Percentiles rank a stretch among this genome's conserved stretches.
Conservation (phyloP, 306 rosid genomes). For the Cucurbita pepo region DNA sequence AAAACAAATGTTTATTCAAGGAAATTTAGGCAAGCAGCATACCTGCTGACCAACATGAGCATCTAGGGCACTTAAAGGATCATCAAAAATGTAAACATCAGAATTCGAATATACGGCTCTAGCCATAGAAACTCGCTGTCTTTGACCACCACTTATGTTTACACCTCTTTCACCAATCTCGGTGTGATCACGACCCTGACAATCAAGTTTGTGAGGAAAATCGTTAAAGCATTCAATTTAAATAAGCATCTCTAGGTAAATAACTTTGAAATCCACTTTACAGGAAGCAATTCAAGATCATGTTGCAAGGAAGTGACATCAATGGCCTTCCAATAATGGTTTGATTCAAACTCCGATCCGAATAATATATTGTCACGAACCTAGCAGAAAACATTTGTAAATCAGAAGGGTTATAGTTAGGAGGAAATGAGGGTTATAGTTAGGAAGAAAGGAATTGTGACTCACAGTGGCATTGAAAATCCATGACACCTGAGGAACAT, state of each 20-base stretch:
- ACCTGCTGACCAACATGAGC: constrained; percentile 81
- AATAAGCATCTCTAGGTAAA: background rate
- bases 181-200: constrained; percentile 65
- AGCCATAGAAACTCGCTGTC: constrained; percentile 89
- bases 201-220: background rate
- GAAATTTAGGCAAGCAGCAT: constrained; percentile 8
- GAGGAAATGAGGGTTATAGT: background rate
- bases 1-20: background rate
- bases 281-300: constrained; percentile 70
- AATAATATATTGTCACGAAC: constrained; percentile 76
- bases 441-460: constrained; percentile 4
- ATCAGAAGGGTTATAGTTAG: constrained; percentile 1
- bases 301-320: constrained; percentile 52
- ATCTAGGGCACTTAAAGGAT: constrained; percentile 91
- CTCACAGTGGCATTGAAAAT: constrained; percentile 90
- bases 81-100: constrained; percentile 75
- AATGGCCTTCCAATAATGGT: constrained; percentile 53
- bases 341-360: constrained; percentile 53
- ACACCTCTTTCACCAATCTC: constrained; percentile 96
- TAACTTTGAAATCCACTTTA: constrained; percentile 24
- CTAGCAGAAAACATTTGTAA: constrained; percentile 19
- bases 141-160: constrained; percentile 91
- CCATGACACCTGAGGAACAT: constrained; percentile 96
- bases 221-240: background rate
- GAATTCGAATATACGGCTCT: constrained; percentile 75